Base-by-base conservation (phyloP, 768 basidiomycete genomes). In the Rhizopogon sp. region DNA sequence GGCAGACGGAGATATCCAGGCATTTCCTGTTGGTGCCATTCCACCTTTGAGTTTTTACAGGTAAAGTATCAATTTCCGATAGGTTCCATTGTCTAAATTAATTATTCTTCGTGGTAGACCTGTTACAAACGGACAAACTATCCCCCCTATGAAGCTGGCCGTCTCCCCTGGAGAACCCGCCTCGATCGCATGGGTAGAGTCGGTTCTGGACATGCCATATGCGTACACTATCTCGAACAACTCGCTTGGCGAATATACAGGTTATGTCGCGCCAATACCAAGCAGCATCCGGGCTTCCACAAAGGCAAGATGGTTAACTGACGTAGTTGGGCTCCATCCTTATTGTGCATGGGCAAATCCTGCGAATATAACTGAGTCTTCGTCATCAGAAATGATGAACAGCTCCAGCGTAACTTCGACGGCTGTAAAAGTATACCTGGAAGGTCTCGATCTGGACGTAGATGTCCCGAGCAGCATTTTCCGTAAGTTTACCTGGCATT, bases 251-350 rank as follows among this genome's bases (percentile, higher is more conserved):
- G 49, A 39, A 16, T 39, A 50, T 35, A 37, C 47, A 3, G 51
- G 9, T 28, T 55, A 43, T 17, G 25, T 56, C 13, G 13, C 20
- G 3, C 55, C 56, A n/a, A 44, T 46, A 33, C 40, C 6, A 55
- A 37, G 6, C 13, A 37, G 31, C 2, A 56, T 65, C 11, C 58
- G 49, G 43, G 56, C 60, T 35, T 58, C 58, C 6, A 39, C 22
- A 44, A 61, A 17, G 31, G 62, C 63, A 43, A 55, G 65, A 33
- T 65, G 63, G 60, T 50, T 65, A 47, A 62, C 64, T 7, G 64
- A 65, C 11, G 51, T 67, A 9, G 33, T 62, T 16, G 56, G 51
- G n/a, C 35, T 67, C 22, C 56, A 60, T 44, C 63, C 64, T 1
- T 62, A 56, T 42, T 65, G 64, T 14, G 46, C 52, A 39, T 65